phyloP scores from a whole-genome alignment of 306 rosid genomes.

The Cyamopsis tetragonoloba region DNA sequence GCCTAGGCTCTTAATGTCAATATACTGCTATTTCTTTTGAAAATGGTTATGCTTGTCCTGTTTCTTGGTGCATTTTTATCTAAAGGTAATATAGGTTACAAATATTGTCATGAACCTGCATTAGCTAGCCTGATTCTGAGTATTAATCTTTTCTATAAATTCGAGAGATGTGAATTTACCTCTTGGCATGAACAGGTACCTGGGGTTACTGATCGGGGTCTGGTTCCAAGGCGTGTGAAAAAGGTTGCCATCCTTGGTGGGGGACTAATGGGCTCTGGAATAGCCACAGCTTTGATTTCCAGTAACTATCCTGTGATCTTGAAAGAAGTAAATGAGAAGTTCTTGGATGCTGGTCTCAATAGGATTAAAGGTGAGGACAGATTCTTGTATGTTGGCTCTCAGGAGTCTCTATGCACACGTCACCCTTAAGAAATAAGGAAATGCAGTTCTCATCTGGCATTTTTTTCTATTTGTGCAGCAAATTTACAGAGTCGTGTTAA shows the following conservation, averaged over 20 bases:
- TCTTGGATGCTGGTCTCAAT: constrained; percentile 79
- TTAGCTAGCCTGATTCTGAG: constrained; percentile 2
- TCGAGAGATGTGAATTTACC: neutral
- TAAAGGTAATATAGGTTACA: too few relatives aligned
- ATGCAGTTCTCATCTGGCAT: constrained; percentile 2
- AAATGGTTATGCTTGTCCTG: neutral
- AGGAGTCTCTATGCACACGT: neutral
- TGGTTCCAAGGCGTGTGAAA: constrained; percentile 67
- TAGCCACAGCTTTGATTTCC: constrained; percentile 79
- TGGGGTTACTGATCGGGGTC: constrained; percentile 79
- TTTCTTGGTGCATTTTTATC: too few relatives aligned
- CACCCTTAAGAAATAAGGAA: constrained; percentile 1
- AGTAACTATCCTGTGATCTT: constrained; percentile 74
- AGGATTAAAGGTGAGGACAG: constrained; percentile 75
- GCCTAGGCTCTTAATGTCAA: neutral
- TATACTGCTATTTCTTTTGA: neutral
- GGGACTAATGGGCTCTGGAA: constrained; percentile 98
- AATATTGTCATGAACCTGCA: neutral
- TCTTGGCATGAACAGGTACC: constrained; percentile 63
- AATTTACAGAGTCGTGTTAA: constrained; percentile 81
- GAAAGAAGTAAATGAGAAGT: constrained; percentile 85
- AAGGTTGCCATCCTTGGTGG: constrained; percentile 95
- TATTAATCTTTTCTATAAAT: neutral
- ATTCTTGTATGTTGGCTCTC: constrained; percentile 19
- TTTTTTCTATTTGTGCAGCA: constrained; percentile 50